phyloP scores from a whole-genome alignment of 2,329 filamentous ascomycete genomes.

The Clonostachys byssicola region DNA sequence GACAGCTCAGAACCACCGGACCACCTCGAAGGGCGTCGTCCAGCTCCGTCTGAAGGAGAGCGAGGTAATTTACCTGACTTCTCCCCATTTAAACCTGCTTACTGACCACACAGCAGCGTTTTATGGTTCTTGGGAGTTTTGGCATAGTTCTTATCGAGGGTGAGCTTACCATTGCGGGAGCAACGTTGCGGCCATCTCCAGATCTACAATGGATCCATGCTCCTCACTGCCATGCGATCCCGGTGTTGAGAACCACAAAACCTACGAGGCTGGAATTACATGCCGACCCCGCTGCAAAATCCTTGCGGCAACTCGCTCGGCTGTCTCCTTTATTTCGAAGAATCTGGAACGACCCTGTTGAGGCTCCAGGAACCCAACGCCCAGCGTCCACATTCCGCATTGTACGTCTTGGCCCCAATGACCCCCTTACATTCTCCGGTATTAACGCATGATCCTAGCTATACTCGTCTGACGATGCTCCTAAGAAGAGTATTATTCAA shows the following conservation, averaged over 20 bases:
- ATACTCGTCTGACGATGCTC: slow-evolving; percentile 45
- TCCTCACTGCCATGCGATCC: slow-evolving; percentile 65
- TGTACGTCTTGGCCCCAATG: slow-evolving; percentile 24
- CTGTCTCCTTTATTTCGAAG: slow-evolving; percentile 64
- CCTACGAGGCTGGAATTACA: slow-evolving; percentile 50
- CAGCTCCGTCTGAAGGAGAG: slow-evolving; percentile 39
- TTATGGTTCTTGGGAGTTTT: slow-evolving; percentile 65
- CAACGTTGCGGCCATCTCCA: slow-evolving; percentile 48
- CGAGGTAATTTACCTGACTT: slow-evolving; percentile 31
- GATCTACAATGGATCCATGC: slow-evolving; percentile 56
- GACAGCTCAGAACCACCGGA: slow-evolving; percentile 35
- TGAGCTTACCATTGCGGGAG: slow-evolving; percentile 60
- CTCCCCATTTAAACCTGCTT: background rate
- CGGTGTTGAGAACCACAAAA: slow-evolving; percentile 54
- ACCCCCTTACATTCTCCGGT: background rate
- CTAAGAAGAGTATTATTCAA: slow-evolving; percentile 44
- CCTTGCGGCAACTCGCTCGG: slow-evolving; percentile 47
- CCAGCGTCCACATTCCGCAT: slow-evolving; percentile 40
- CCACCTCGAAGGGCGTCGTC: slow-evolving; percentile 29
- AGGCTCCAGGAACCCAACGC: slow-evolving; percentile 6
- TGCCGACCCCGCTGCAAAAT: slow-evolving; percentile 41
- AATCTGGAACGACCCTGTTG: slow-evolving; percentile 54
- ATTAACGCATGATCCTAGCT: slow-evolving; percentile 32
- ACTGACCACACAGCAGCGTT: slow-evolving; percentile 35
- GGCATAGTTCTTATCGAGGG: slow-evolving; percentile 59